A percentile compares a stretch with the other conserved stretches of the same genome.
Conservation (phyloP, 768 basidiomycete genomes). For the Hericium alpestre region DNA sequence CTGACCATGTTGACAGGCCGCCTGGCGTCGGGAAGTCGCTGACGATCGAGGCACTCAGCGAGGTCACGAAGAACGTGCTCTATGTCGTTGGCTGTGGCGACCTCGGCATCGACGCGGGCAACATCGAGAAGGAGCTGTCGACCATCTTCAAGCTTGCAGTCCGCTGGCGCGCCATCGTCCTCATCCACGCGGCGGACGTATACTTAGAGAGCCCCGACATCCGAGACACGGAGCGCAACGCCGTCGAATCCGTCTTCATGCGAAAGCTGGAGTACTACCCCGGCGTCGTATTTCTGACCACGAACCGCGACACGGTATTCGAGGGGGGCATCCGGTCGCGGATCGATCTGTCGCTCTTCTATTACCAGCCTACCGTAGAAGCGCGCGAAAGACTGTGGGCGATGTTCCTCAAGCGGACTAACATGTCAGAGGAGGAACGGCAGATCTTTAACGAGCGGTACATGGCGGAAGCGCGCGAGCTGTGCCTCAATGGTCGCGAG, state of each 20-base stretch:
- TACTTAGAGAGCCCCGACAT: slow-evolving; percentile 15
- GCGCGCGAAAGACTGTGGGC: slow-evolving; percentile 13
- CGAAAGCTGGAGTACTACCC: slow-evolving; percentile 20
- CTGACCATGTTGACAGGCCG: neutral
- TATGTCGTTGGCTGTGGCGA: slow-evolving; percentile 16
- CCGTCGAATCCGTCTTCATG: slow-evolving; percentile 15
- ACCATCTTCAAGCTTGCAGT: slow-evolving; percentile 12
- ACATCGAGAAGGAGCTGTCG: slow-evolving; percentile 10
- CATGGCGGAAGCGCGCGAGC: slow-evolving; percentile 3
- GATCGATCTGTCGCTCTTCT: slow-evolving; percentile 11
- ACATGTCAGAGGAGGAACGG: neutral
- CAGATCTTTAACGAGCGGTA: neutral
- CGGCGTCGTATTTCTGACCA: slow-evolving; percentile 27
- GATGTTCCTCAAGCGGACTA: slow-evolving; percentile 12
- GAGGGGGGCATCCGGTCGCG: slow-evolving; percentile 23
- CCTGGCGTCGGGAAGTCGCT: slow-evolving; percentile 16
- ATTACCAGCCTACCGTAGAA: slow-evolving; percentile 12
- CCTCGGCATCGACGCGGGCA: slow-evolving; percentile 9
- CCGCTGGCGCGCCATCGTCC: slow-evolving; percentile 15
- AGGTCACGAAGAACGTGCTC: slow-evolving; percentile 13
- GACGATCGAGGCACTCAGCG: slow-evolving; percentile 17
- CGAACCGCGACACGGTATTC: slow-evolving; percentile 20
- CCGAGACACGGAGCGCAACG: slow-evolving; percentile 13
- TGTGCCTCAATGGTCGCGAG: slow-evolving; percentile 13
- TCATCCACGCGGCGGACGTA: slow-evolving; percentile 19